These are phyloP conservation scores for Leccinum griseonigrum DNA, from an alignment of 1,284 basidiomycete species.

Conservation along the genomic window DNA sequence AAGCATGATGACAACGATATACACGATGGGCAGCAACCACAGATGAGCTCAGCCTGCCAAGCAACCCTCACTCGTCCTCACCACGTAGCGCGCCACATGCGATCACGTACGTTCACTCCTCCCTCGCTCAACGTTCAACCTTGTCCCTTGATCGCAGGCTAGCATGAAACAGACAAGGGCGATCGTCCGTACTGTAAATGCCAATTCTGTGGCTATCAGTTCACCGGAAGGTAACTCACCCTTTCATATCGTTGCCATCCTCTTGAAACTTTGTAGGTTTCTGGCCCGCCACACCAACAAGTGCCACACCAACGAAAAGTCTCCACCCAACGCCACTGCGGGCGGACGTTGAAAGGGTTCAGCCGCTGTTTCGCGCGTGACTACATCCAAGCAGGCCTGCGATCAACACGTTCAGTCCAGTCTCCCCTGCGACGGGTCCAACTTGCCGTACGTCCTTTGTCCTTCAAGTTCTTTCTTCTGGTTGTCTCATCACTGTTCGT, in stretches of 20 bases:
- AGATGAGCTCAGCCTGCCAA: slow-evolving; percentile 75
- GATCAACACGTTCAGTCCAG: slow-evolving; percentile 84
- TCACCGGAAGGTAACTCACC: slow-evolving; percentile 72
- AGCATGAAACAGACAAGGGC: slow-evolving; percentile 62
- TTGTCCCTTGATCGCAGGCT: slow-evolving; percentile 2
- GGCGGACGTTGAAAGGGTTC: slow-evolving; percentile 52
- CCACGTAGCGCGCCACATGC: slow-evolving; percentile 87
- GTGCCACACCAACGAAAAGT: slow-evolving; percentile 77
- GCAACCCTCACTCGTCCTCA: slow-evolving; percentile 88
- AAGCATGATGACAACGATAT: neutral
- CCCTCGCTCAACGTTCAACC: slow-evolving; percentile 8
- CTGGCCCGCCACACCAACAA: slow-evolving; percentile 89
- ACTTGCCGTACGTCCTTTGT: slow-evolving; percentile 47
- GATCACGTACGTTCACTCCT: slow-evolving; percentile 67
- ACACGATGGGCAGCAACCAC: slow-evolving; percentile 64
- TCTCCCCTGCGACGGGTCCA: slow-evolving; percentile 77
- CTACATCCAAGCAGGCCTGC: slow-evolving; percentile 77
- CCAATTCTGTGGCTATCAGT: slow-evolving; percentile 84
- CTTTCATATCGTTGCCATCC: neutral
- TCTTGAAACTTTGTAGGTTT: slow-evolving; percentile 56
- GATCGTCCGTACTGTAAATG: slow-evolving; percentile 85
- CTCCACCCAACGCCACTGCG: slow-evolving; percentile 37
- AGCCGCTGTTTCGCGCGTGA: slow-evolving; percentile 62
- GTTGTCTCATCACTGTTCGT: slow-evolving; percentile 1
- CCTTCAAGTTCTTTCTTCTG: neutral